Evolutionary conservation across 169 alveolate species (phyloP), one percentile per base, ranked within the genome.

Genomic region (Plasmodium vinckei): DNA sequence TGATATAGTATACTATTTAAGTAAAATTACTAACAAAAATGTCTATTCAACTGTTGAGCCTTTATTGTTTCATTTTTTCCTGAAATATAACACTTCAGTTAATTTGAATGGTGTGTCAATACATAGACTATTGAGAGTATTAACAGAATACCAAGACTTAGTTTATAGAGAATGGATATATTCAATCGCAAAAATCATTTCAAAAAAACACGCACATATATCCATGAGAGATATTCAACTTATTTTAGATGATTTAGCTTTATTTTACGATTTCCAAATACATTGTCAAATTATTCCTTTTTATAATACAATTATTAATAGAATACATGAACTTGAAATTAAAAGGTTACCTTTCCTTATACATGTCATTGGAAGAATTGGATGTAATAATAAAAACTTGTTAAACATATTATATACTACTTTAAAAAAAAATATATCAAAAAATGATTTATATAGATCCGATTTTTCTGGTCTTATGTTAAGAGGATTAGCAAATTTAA

Each of bases 211-310:
- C 61, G 73, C 87, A 17, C 96, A 93, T 75, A 70, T 93, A 19
- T 71, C 92, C 15, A 93, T 93, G 96, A 84, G 96, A n/a, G 96
- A 93, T 27, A 72, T 93, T 23, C 96, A 93, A 71, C 93, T 93
- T 54, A 86, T 93, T 21, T 75, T 93, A 46, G 96, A 93, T 39
- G 96, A 93, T 70, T 92, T 93, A 19, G 93, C 96, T 0, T 87
- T 93, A 17, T 93, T 93, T 84, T 93, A 93, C 57, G 96, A 93
- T 72, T 94, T 94, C 46, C 92, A 92, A 33, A 94, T 94, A 42
- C 96, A 93, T 64, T 57, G 93, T 51, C 90, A 86, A 1, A 88
- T 93, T 44, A 67, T 47, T 57, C 87, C 87, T 47, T 91, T 93
- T 67, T 94, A 93, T 42, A 91, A 89, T 60, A 65, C 93, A 1